Conservation (phyloP, 1,139 yeast species). For the Debaryomyces subglobosus region DNA sequence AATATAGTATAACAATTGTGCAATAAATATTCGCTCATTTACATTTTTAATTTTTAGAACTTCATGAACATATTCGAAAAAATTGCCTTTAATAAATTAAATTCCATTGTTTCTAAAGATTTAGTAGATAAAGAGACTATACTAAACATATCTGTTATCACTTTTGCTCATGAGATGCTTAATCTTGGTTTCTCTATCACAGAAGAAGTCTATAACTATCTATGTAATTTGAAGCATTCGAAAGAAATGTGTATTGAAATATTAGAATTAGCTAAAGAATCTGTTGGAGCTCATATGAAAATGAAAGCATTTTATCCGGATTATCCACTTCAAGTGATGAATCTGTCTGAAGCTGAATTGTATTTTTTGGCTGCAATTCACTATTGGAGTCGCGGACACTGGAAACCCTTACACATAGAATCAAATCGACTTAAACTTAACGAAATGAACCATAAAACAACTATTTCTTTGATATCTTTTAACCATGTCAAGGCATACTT, state of each 20-base stretch:
- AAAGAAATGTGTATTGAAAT: background rate
- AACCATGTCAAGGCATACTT: constrained; percentile 11
- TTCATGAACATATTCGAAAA: background rate
- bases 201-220: background rate
- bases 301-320: constrained; percentile 12
- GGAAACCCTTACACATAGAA: constrained; percentile 7
- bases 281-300: constrained; percentile 8
- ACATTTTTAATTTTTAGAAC: background rate
- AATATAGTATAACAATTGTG: background rate
- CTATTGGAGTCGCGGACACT: constrained; percentile 11
- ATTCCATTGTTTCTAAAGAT: background rate
- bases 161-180: background rate
- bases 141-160: background rate
- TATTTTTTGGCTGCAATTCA: constrained; percentile 12
- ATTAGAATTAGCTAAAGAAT: constrained; percentile 6
- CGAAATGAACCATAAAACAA: constrained; percentile 2
- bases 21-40: background rate
- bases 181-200: background rate
- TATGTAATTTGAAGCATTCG: background rate
- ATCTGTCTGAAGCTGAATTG: constrained; percentile 7
- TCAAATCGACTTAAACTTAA: constrained; percentile 8
- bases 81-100: background rate
- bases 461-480: constrained; percentile 2
- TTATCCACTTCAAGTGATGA: constrained; percentile 16
- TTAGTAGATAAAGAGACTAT: background rate